Evolutionary conservation across 2,329 filamentous ascomycete species (phyloP).

Genomic region (Aspergillus spinulosporus): DNA sequence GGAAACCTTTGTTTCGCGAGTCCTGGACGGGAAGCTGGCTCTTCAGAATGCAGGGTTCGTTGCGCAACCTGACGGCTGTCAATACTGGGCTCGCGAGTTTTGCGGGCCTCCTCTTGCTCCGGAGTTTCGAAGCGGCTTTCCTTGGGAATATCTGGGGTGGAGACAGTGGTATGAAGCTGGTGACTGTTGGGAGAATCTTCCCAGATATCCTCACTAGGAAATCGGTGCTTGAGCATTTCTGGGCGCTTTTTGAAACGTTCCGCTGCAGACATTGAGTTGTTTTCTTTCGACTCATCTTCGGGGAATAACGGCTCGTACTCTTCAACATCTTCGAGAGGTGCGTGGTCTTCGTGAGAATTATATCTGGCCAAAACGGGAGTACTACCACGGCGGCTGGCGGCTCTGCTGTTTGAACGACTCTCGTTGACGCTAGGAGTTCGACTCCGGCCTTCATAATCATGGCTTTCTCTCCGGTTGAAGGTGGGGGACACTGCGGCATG

Average conservation of each 20-base stretch:
- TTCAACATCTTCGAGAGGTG: constrained; percentile 80
- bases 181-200: constrained; percentile 90
- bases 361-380: constrained; percentile 55
- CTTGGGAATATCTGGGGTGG: constrained; percentile 68
- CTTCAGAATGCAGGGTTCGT: constrained; percentile 35
- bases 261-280: constrained; percentile 52
- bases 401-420: constrained; percentile 65
- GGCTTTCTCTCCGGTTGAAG: constrained; percentile 62
- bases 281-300: constrained; percentile 66
- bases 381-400: constrained; percentile 63
- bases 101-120: constrained; percentile 51
- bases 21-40: constrained; percentile 49
- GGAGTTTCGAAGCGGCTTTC: constrained; percentile 45
- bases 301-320: constrained; percentile 96
- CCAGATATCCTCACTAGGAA: constrained; percentile 96
- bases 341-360: constrained; percentile 59
- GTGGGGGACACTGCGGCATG: constrained; percentile 80
- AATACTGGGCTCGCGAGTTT: constrained; percentile 42
- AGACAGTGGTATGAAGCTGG: constrained; percentile 75
- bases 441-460: constrained; percentile 53
- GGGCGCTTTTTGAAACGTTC: constrained; percentile 58
- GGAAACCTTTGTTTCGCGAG: constrained; percentile 71
- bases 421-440: constrained; percentile 56
- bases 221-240: constrained; percentile 63
- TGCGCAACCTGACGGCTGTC: constrained; percentile 38